phyloP scores from a whole-genome alignment of 179 eudicot species.

The Corrigiola litoralis region DNA sequence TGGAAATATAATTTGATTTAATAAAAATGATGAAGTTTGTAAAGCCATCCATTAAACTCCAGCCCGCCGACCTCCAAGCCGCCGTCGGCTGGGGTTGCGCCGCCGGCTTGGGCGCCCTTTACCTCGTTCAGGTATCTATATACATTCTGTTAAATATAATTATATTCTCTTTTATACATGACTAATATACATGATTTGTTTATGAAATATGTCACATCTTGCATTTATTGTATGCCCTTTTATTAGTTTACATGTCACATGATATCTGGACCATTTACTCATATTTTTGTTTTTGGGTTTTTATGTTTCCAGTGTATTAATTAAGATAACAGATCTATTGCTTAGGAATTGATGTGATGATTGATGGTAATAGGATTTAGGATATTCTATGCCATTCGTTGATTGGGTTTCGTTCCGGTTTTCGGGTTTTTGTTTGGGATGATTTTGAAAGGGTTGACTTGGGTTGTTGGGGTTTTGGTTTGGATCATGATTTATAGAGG shows the following conservation, averaged over 20 bases:
- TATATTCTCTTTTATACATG: not conserved
- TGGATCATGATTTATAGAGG: no score
- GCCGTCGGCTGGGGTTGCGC: slow-evolving; percentile 42
- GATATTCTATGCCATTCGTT: no score
- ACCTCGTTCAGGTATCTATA: slow-evolving; percentile 27
- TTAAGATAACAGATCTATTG: no score
- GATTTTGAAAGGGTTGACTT: no score
- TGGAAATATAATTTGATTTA: no score
- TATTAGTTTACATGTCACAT: no score
- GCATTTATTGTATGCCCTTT: not conserved
- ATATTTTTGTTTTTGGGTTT: not conserved
- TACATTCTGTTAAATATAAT: not conserved
- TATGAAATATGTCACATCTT: not conserved
- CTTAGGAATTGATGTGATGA: no score
- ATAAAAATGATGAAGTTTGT: slow-evolving; percentile 19
- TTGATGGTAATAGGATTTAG: no score
- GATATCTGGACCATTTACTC: not conserved
- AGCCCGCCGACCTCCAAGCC: slow-evolving; percentile 26
- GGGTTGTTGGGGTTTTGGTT: no score
- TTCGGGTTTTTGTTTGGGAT: no score
- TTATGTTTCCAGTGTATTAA: no score
- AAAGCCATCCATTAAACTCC: slow-evolving; percentile 30
- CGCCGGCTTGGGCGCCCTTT: slow-evolving; percentile 24
- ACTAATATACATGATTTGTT: not conserved
- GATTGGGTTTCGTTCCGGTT: no score